Percentiles rank a stretch among this genome's conserved stretches.
These are phyloP conservation scores for Aeminium ludgeri DNA, from an alignment of 495 filamentous ascomycete genomes.

Conservation along the genomic window DNA sequence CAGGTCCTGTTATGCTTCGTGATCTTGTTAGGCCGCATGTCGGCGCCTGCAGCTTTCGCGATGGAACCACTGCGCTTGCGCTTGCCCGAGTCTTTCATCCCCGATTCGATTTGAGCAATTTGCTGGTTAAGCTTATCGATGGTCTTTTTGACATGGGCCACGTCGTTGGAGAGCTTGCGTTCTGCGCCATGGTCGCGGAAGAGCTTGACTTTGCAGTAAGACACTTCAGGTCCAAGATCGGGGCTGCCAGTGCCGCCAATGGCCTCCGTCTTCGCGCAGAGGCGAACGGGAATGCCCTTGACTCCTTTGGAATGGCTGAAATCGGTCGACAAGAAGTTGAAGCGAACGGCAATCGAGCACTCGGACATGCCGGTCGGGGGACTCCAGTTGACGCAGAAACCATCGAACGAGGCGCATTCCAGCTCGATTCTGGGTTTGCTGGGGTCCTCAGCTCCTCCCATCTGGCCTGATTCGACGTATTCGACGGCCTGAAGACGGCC, in stretches of 20 bases:
- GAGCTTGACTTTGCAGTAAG: slow-evolving; percentile 90
- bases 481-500: slow-evolving; percentile 85
- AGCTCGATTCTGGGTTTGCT: slow-evolving; percentile 60
- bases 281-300: slow-evolving; percentile 81
- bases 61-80: slow-evolving; percentile 55
- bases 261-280: slow-evolving; percentile 77
- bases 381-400: slow-evolving; percentile 80
- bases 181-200: slow-evolving; percentile 95
- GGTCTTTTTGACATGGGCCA: slow-evolving; percentile 81
- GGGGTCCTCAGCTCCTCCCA: slow-evolving; percentile 44
- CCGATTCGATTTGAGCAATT: slow-evolving; percentile 71
- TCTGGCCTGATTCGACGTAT: slow-evolving; percentile 64
- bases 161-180: slow-evolving; percentile 82
- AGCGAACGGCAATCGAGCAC: slow-evolving; percentile 72
- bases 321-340: slow-evolving; percentile 96
- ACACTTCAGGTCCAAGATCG: slow-evolving; percentile 46
- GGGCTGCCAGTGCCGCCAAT: slow-evolving; percentile 25
- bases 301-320: slow-evolving; percentile 98
- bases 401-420: slow-evolving; percentile 72
- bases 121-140: slow-evolving; percentile 92
- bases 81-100: slow-evolving; percentile 76
- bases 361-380: slow-evolving; percentile 46
- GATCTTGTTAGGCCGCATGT: slow-evolving; percentile 51
- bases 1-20: slow-evolving; percentile 85
- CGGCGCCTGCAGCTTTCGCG: slow-evolving; percentile 30